Base-by-base conservation (phyloP, 805 yeast species). In the Pichia scutulata region DNA sequence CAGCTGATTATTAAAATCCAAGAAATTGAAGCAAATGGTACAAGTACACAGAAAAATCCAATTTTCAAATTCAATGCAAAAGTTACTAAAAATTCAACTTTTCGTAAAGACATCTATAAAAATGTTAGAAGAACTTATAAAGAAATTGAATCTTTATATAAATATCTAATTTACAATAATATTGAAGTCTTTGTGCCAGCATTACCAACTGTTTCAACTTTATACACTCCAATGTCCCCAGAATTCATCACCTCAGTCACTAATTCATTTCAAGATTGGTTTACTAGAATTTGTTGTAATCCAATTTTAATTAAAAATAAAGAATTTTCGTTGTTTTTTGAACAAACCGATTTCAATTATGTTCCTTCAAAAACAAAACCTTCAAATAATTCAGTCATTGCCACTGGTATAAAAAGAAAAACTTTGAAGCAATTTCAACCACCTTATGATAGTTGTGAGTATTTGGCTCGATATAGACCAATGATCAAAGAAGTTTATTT, bases 141-240 rank as follows among this genome's bases (percentile, higher is more conserved):
- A 52, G 99, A 93, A 65, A 74, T 89, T 56, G 78, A 77, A 30
- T 78, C 81, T 52, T 79, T 93, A 60, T 87, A 86, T 67, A 81
- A 80, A 56, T 92, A 86, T 62, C 70, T 93, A 55, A 81, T 82
- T 50, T 81, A 82, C 21, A 86, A 95, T 39, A 85, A 89, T 60
- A 83, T 92, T 30, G 98, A 93, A 65, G 90, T 93, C 50, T 89
- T 92, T 68, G 89, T 93, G 4, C 97, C 98, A 0, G 82, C 95
- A 7, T 71, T 93, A 41, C 97, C 98, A 0, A 70, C 73, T 21
- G 72, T 93, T 1, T 75, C 72, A 7, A 85, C 96, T 1, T 76
- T 89, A 19, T 90, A 82, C 61, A 95, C 96, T 24, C 71, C 81
- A n/a, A 86, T 86, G 48, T 86, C 90, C 43, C 85, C 85, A 26